A percentile compares a stretch with the other conserved stretches of the same genome.
Conservation (phyloP, 2,329 filamentous ascomycete species). For the Boeremia lycopersici region DNA sequence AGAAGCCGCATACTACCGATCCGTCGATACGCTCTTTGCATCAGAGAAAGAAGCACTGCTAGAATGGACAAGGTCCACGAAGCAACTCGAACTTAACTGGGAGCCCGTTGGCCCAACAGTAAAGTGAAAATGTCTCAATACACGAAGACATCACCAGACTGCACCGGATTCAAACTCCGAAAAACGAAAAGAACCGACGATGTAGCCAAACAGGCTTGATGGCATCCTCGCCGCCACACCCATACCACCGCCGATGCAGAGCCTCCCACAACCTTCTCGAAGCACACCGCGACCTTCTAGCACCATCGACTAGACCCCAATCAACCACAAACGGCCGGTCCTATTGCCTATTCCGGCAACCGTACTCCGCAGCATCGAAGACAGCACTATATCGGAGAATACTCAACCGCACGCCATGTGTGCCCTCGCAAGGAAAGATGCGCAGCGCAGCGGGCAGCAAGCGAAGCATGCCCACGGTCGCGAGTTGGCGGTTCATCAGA, state of each 20-base stretch:
- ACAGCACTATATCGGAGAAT: slow-evolving; percentile 17
- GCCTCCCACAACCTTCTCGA: slow-evolving; percentile 8
- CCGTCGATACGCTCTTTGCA: slow-evolving; percentile 11
- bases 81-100: slow-evolving; percentile 2
- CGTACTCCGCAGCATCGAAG: slow-evolving; percentile 10
- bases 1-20: slow-evolving; percentile 11
- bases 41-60: slow-evolving; percentile 14
- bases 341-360: slow-evolving; percentile 9
- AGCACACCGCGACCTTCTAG: background rate
- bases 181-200: background rate
- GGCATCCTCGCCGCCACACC: background rate
- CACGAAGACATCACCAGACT: background rate
- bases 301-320: background rate
- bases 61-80: slow-evolving; percentile 11
- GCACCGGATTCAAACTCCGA: background rate
- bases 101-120: slow-evolving; percentile 4
- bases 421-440: slow-evolving; percentile 8
- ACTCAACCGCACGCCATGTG: background rate
- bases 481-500: slow-evolving; percentile 1
- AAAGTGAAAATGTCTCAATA: background rate
- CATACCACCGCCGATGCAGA: background rate
- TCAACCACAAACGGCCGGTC: background rate
- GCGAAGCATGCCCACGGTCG: background rate
- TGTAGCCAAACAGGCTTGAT: background rate
- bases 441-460: background rate